These are phyloP conservation scores for Syzygium oleosum DNA, from an alignment of 345 rosid species.

Conservation along the genomic window DNA sequence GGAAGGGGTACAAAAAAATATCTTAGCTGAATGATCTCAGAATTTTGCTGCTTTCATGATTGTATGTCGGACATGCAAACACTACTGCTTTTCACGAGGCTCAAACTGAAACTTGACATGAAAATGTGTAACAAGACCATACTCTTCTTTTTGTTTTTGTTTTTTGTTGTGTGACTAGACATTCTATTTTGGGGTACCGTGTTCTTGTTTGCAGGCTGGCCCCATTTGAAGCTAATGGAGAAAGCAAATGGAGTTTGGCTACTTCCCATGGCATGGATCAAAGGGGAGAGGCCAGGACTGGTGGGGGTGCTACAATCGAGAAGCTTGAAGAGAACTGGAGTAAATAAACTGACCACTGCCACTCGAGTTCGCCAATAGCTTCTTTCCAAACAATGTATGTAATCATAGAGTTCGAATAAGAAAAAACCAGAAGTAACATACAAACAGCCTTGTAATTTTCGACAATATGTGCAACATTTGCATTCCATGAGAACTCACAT, in stretches of 20 bases:
- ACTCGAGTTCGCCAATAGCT: not conserved
- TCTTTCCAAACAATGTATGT: not conserved
- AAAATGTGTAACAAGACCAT: not conserved
- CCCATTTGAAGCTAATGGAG: slow-evolving; percentile 75
- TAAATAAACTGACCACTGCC: slow-evolving; percentile 14
- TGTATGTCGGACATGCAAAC: not conserved
- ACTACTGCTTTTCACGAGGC: not conserved
- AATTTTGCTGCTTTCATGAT: not conserved
- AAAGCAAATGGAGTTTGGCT: slow-evolving; percentile 51
- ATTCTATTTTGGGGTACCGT: not conserved
- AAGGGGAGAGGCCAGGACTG: slow-evolving; percentile 35
- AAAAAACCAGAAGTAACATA: too few relatives aligned
- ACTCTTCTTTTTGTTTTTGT: not conserved
- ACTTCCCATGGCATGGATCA: slow-evolving; percentile 5
- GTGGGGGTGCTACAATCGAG: slow-evolving; percentile 75
- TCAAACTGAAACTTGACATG: not conserved
- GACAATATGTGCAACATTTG: too few relatives aligned
- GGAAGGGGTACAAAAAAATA: not conserved
- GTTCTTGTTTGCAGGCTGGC: slow-evolving; percentile 46
- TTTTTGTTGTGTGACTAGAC: not conserved
- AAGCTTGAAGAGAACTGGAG: slow-evolving; percentile 58
- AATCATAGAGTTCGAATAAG: too few relatives aligned
- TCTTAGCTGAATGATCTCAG: not conserved
- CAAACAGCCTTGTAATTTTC: too few relatives aligned
- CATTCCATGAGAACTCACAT: too few relatives aligned